Evolutionary conservation across 2,329 filamentous ascomycete genomes (phyloP).

Genomic region (Arthroderma sp.): DNA sequence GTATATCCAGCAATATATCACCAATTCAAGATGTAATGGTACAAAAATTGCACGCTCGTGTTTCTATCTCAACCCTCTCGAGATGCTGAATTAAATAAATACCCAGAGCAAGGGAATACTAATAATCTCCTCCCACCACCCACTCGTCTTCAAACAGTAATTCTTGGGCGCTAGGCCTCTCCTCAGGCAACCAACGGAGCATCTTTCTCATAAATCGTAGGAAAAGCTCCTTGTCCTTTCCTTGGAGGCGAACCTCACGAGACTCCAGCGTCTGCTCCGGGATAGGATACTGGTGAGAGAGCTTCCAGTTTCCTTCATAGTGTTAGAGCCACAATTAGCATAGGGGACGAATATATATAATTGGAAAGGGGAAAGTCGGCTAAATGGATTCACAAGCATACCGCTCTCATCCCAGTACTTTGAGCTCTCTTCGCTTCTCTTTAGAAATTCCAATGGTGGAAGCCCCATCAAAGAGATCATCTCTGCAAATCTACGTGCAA

Average conservation of each 20-base stretch:
- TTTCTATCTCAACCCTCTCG: too few species aligned
- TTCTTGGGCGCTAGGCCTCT: conserved; percentile 19
- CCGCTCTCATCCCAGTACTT: conserved; percentile 17
- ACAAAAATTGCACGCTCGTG: too few species aligned
- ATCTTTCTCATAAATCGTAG: conserved; percentile 19
- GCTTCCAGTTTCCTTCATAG: conserved; percentile 1
- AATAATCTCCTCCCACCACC: not conserved
- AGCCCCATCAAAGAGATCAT: conserved; percentile 12
- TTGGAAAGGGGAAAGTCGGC: not conserved
- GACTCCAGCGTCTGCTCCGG: conserved; percentile 3
- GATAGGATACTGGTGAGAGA: conserved; percentile 4
- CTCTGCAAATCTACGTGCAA: conserved; percentile 12
- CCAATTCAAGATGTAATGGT: too few species aligned
- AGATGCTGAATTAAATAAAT: not conserved
- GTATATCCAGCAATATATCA: too few species aligned
- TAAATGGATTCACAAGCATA: conserved; percentile 1
- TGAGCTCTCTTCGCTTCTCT: conserved; percentile 10
- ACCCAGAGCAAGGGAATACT: not conserved
- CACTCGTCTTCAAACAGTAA: conserved; percentile 10
- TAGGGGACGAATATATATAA: not conserved
- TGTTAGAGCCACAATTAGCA: not conserved
- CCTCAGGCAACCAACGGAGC: conserved; percentile 22
- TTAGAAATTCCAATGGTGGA: conserved; percentile 10
- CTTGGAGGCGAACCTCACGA: conserved; percentile 2
- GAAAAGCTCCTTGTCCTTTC: conserved; percentile 20